Base-by-base conservation (phyloP, 345 rosid species). In the Acer negundo region DNA sequence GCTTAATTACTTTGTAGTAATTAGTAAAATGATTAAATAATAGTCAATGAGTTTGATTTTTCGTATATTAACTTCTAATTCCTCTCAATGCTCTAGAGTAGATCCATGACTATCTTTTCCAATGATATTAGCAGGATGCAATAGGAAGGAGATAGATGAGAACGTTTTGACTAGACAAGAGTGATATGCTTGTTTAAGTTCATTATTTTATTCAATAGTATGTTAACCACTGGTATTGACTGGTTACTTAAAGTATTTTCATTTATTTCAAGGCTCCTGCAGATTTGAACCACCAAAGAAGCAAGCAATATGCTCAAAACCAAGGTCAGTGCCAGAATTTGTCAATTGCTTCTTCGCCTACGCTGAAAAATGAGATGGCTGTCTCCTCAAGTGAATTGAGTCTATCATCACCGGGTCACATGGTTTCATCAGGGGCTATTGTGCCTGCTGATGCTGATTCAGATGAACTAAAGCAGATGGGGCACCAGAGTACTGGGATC, bases 251-350 rank as follows among this genome's bases (percentile, higher is more conserved):
- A 58, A 64, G 20, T 74, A 72, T 73, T 85, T 56, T 75, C 78
- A 69, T 86, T 84, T 82, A 79, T 85, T 83, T 90, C 85, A 91
- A 94, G 98, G 92, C 84, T 73, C 83, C 88, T 83, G 93, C 91
- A 88, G 97, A 96, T 84, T 63, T 86, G 80, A 87, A 82, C 77
- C 84, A 79, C 74, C 86, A 79, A 79, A 85, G 82, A 87, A 87
- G 80, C 77, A 89, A 91, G 73, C 86, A 84, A 78, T 83, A 84
- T 44, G 74, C 76, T 65, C 90, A 85, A 56, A 81, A 77, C 77
- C 93, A 87, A 80, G 82, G 86, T 70, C 93, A 79, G 71, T 78
- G 79, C 70, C 87, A 86, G 73, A 74, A 84, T 82, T 83, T 81
- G 68, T 78, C 86, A 74, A 78, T 86, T 79, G 78, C 87, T 61